phyloP scores from a whole-genome alignment of 345 rosid genomes.

The Carallia brachiata region DNA sequence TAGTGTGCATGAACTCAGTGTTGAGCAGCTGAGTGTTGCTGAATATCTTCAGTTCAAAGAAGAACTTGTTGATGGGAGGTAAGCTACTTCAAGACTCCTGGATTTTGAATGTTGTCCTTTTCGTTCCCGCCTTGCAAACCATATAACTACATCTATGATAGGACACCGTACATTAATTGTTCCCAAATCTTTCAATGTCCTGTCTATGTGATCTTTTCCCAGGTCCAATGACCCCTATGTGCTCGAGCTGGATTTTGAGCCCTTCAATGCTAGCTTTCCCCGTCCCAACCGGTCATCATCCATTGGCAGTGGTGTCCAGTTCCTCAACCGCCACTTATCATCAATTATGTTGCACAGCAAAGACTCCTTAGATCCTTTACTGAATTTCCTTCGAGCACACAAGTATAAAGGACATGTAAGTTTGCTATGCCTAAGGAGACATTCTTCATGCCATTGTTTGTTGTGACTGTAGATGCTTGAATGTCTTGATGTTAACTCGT shows the following conservation, averaged over 20 bases:
- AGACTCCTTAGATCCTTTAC: constrained; percentile 85
- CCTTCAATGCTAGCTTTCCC: constrained; percentile 85
- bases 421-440: constrained; percentile 7
- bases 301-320: constrained; percentile 98
- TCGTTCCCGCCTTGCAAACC: neutral
- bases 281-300: constrained; percentile 90
- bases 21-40: constrained; percentile 73
- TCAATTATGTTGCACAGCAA: constrained; percentile 90
- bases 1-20: constrained; percentile 74
- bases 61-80: constrained; percentile 78
- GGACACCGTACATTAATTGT: neutral
- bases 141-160: neutral
- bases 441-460: neutral
- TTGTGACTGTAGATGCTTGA: neutral
- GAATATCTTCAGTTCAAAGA: constrained; percentile 92
- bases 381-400: constrained; percentile 80
- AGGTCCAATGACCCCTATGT: constrained; percentile 46
- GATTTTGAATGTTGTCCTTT: neutral
- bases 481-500: neutral
- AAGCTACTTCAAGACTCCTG: constrained; percentile 27
- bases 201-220: neutral
- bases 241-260: constrained; percentile 98
- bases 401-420: constrained; percentile 90
- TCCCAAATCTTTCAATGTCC: neutral
- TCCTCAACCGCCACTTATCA: constrained; percentile 94